These are phyloP conservation scores for Eimeria sp. DNA, from an alignment of 169 alveolate species.

Conservation along the genomic window DNA sequence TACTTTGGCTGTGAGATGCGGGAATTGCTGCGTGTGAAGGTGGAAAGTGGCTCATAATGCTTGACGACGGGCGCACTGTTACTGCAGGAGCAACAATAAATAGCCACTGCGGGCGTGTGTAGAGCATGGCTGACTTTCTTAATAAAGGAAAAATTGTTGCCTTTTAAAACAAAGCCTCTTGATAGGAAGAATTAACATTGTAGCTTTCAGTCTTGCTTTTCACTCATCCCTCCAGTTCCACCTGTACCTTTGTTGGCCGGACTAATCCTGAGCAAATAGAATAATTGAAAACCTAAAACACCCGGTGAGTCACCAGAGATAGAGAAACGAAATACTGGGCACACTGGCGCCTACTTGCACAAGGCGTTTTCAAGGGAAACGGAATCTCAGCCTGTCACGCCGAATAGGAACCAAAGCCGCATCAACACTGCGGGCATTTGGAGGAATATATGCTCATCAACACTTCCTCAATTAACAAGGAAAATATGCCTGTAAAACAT, in stretches of 20 bases:
- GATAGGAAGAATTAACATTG: background rate
- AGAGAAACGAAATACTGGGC: background rate
- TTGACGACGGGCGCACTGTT: background rate
- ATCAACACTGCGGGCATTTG: background rate
- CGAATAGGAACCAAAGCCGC: background rate
- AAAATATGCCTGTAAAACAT: background rate
- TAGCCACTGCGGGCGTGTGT: background rate
- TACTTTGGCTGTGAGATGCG: background rate
- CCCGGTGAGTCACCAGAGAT: background rate
- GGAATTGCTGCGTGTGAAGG: background rate
- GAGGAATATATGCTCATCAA: background rate
- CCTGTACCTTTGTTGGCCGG: background rate
- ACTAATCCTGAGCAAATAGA: background rate
- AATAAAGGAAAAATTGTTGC: background rate
- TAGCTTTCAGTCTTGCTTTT: background rate
- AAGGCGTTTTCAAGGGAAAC: background rate
- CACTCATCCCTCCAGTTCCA: background rate
- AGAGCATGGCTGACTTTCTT: constrained; percentile 10
- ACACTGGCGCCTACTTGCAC: background rate
- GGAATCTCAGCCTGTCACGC: background rate
- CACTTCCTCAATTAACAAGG: background rate
- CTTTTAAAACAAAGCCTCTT: background rate
- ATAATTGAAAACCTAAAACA: background rate
- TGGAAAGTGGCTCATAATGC: background rate
- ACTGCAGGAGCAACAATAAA: no score